Evolutionary conservation across 495 filamentous ascomycete species (phyloP).

Genomic region (Viridothelium virens): DNA sequence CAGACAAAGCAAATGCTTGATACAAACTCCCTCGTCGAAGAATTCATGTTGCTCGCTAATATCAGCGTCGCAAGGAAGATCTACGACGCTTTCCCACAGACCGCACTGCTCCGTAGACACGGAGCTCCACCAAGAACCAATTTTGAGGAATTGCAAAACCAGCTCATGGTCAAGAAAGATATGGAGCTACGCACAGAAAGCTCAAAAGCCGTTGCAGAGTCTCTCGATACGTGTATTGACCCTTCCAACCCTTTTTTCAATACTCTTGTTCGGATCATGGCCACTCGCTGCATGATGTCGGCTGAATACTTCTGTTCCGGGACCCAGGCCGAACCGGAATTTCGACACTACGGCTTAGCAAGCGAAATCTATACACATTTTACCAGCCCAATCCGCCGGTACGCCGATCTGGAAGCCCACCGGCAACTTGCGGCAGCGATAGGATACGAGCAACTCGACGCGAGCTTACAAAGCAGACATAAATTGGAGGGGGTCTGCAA

Average conservation of each 20-base stretch:
- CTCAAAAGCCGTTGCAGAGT: constrained; percentile 83
- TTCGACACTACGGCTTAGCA: constrained; percentile 92
- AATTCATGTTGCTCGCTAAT: constrained; percentile 99
- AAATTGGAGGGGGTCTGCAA: constrained; percentile 89
- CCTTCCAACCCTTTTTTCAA: constrained; percentile 92
- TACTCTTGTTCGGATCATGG: constrained; percentile 91
- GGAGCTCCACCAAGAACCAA: constrained; percentile 86
- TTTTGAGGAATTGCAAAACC: constrained; percentile 86
- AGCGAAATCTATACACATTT: constrained; percentile 98
- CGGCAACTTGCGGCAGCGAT: constrained; percentile 93
- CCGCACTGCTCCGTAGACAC: constrained; percentile 86
- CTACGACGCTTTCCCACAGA: constrained; percentile 85
- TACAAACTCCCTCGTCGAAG: constrained; percentile 95
- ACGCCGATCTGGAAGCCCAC: constrained; percentile 89
- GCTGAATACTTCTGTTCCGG: constrained; percentile 97
- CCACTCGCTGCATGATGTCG: constrained; percentile 97
- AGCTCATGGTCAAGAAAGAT: constrained; percentile 75
- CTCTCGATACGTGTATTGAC: constrained; percentile 77
- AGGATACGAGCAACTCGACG: constrained; percentile 74
- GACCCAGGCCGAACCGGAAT: constrained; percentile 84
- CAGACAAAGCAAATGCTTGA: constrained; percentile 90
- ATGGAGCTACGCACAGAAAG: constrained; percentile 73
- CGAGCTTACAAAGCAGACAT: constrained; percentile 64
- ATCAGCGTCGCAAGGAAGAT: constrained; percentile 84
- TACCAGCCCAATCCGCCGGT: constrained; percentile 92